Base-by-base conservation (phyloP, 2,329 filamentous ascomycete genomes). In the Cercospora sesami region DNA sequence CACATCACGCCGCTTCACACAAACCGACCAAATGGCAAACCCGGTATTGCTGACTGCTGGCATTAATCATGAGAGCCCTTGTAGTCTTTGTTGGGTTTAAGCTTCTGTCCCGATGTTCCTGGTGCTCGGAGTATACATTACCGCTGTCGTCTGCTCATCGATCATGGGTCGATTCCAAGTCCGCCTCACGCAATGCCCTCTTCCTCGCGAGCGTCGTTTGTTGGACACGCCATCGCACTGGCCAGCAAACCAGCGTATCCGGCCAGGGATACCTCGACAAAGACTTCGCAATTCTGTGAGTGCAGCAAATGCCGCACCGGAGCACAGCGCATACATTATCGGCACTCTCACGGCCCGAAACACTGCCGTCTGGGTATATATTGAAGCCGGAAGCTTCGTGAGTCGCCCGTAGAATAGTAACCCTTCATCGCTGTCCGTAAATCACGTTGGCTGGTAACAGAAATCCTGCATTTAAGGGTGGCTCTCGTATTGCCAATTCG, bases 381-480 rank as follows among this genome's bases (percentile, higher is more conserved):
- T 64, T 16, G 31, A 31, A 26, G 51, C 62, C 62, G 62, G 31
- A 64, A 64, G 62, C 33, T 45, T 59, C 51, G 51, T 42, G 51
- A 64, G 48, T 57, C 48, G 51, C 12, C 16, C 14, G 16, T 16
- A 16, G 7, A 4, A 39, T n/a, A 36, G 39, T 33, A 36, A 60
- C 3, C 33, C 60, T 12, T 62, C 21, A 62, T 62, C 60, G 60
- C 59, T 62, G 60, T 36, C 14, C 28, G 28, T 59, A 16, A n/a
- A 55, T 30, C 48, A 55, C 23, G 48, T 28, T 55, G 23, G 21
- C 48, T 55, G 48, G 16, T 14, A 55, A 55, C 23, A 55, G 16
- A 23, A 30, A 55, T 16, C 23, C 23, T 55, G 23, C 48, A 26
- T n/a, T 28, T 55, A 12, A 28, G 48, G 5, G 48, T 16, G 23